These are phyloP conservation scores for Eucalyptus leucophloia DNA, from an alignment of 345 rosid species.

Conservation along the genomic window DNA sequence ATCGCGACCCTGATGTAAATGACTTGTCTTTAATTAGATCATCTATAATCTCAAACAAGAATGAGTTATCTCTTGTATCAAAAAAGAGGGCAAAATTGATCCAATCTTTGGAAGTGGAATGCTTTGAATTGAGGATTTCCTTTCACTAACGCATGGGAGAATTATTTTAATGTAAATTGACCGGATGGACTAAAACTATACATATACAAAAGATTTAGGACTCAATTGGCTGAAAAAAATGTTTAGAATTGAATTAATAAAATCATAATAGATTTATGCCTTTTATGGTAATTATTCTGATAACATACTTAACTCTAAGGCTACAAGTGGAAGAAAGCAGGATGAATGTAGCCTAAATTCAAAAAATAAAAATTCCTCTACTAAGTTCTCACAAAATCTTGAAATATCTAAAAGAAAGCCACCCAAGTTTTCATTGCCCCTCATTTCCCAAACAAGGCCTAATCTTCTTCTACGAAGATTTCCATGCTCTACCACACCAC, in stretches of 20 bases:
- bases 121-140: background rate
- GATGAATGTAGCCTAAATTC: background rate
- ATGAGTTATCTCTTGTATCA: background rate
- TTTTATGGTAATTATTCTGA: too few relatives aligned
- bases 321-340: background rate
- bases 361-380: background rate
- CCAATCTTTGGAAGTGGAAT: background rate
- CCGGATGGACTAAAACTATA: too few relatives aligned
- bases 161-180: too few relatives aligned
- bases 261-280: too few relatives aligned
- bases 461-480: too few relatives aligned
- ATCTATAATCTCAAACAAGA: background rate
- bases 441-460: too few relatives aligned
- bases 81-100: background rate
- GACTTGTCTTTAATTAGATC: background rate
- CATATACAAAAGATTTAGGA: too few relatives aligned
- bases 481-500: too few relatives aligned
- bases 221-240: too few relatives aligned
- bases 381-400: background rate
- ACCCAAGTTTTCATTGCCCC: too few relatives aligned
- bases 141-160: too few relatives aligned
- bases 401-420: background rate
- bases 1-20: background rate
- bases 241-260: too few relatives aligned
- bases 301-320: background rate